Evolutionary conservation across 2,329 filamentous ascomycete genomes (phyloP).

Genomic region (Sporothrix schenckii): DNA sequence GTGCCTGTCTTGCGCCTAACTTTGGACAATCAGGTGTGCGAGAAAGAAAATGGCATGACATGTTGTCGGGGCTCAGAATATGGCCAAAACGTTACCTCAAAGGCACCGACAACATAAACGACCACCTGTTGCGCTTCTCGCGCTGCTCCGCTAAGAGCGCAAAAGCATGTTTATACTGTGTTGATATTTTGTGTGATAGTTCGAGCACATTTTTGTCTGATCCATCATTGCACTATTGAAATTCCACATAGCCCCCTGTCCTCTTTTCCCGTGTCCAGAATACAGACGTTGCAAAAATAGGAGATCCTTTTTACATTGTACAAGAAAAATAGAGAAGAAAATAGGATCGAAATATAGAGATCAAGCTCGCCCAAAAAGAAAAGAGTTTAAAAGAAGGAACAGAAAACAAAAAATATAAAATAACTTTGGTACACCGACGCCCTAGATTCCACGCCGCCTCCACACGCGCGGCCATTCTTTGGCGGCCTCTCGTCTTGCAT

Average conservation of each 20-base stretch:
- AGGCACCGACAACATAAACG: conserved; percentile 13
- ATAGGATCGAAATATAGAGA: not conserved
- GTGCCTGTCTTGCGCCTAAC: not conserved
- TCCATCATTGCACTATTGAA: not conserved
- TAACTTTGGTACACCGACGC: conserved; percentile 24
- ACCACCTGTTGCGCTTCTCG: conserved; percentile 8
- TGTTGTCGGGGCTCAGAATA: not conserved
- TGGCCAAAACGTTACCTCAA: conserved; percentile 13
- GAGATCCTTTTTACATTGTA: not conserved
- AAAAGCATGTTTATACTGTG: too few relatives aligned
- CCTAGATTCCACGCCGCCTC: conserved; percentile 1
- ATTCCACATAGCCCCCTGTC: not conserved
- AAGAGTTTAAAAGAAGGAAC: not conserved
- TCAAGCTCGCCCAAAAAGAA: not conserved
- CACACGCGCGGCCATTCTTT: not conserved
- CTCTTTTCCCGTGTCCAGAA: not conserved
- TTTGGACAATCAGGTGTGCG: not conserved
- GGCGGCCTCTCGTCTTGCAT: not conserved
- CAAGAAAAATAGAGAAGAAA: not conserved
- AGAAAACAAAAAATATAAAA: conserved; percentile 4
- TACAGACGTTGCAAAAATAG: conserved; percentile 5
- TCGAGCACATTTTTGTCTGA: not conserved
- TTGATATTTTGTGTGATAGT: too few relatives aligned
- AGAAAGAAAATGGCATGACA: not conserved
- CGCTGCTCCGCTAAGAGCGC: not conserved